phyloP scores from a whole-genome alignment of 2,329 filamentous ascomycete species.

The Capronia coronata region DNA sequence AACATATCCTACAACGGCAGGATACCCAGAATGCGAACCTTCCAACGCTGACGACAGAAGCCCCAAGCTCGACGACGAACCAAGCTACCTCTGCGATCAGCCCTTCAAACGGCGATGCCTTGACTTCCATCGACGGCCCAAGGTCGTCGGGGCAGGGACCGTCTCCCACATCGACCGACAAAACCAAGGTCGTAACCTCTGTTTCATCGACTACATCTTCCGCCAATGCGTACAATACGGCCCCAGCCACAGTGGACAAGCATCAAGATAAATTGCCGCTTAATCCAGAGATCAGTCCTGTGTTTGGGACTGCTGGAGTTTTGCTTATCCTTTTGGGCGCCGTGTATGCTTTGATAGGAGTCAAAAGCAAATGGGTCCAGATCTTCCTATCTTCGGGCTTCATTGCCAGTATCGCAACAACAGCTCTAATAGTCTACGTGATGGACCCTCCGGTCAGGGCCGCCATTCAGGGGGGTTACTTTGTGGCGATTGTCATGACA shows the following conservation, averaged over 20 bases:
- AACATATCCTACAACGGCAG: slow-evolving; percentile 14
- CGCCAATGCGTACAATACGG: slow-evolving; percentile 13
- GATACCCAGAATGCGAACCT: slow-evolving; percentile 8
- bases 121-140: slow-evolving; percentile 2
- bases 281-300: slow-evolving; percentile 68
- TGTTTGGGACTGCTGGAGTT: slow-evolving; percentile 69
- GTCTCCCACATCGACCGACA: slow-evolving; percentile 1
- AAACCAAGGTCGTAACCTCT: slow-evolving; percentile 15
- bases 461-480: slow-evolving; percentile 76
- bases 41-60: slow-evolving; percentile 13
- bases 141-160: neutral
- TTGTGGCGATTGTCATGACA: slow-evolving; percentile 69
- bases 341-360: slow-evolving; percentile 67
- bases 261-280: slow-evolving; percentile 54
- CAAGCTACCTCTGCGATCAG: slow-evolving; percentile 1
- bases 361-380: slow-evolving; percentile 72
- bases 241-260: slow-evolving; percentile 3
- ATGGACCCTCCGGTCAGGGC: slow-evolving; percentile 71
- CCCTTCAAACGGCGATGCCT: slow-evolving; percentile 1
- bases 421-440: slow-evolving; percentile 78
- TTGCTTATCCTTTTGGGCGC: slow-evolving; percentile 68
- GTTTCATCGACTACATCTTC: slow-evolving; percentile 12
- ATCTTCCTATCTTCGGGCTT: slow-evolving; percentile 75
- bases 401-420: slow-evolving; percentile 64
- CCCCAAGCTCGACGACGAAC: slow-evolving; percentile 4